These are phyloP conservation scores for Oropetium thomaeum DNA, from an alignment of 176 grass and related monocot genomes.

Conservation along the genomic window DNA sequence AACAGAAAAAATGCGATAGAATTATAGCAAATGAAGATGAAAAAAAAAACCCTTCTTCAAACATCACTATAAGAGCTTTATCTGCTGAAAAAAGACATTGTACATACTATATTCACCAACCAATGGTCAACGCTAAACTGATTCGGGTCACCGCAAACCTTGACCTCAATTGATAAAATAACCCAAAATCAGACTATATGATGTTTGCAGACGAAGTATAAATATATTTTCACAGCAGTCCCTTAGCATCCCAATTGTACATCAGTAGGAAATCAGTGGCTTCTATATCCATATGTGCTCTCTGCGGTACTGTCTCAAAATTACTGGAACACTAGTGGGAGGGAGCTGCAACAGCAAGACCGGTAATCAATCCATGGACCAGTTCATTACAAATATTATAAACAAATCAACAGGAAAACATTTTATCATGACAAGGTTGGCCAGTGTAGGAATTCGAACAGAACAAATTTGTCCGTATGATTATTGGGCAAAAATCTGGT, in stretches of 20 bases:
- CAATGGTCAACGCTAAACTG: not conserved
- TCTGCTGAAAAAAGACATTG: not conserved
- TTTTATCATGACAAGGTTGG: not conserved
- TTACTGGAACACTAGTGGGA: slow-evolving; percentile 84
- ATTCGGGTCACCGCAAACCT: slow-evolving; percentile 1
- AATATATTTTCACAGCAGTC: slow-evolving; percentile 5
- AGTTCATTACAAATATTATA: slow-evolving; percentile 14
- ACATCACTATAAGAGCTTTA: not conserved
- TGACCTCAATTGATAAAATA: slow-evolving; percentile 18
- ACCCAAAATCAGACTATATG: slow-evolving; percentile 12
- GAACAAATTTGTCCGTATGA: not conserved
- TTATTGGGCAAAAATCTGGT: not conserved
- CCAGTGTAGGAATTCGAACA: slow-evolving; percentile 1
- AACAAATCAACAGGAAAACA: slow-evolving; percentile 27
- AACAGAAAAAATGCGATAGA: not conserved
- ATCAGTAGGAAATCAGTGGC: slow-evolving; percentile 9
- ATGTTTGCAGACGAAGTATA: slow-evolving; percentile 21
- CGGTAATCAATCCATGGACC: slow-evolving; percentile 13
- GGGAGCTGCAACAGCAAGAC: slow-evolving; percentile 56
- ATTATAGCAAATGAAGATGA: not conserved
- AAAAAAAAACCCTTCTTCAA: not conserved
- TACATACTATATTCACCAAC: not conserved
- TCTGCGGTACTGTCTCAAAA: slow-evolving; percentile 73
- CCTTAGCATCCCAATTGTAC: not conserved
- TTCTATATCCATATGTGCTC: slow-evolving; percentile 69